Percentiles rank a stretch among this genome's conserved stretches.
Conservation (phyloP, 1,284 basidiomycete species). For the Cronartium quercuum region DNA sequence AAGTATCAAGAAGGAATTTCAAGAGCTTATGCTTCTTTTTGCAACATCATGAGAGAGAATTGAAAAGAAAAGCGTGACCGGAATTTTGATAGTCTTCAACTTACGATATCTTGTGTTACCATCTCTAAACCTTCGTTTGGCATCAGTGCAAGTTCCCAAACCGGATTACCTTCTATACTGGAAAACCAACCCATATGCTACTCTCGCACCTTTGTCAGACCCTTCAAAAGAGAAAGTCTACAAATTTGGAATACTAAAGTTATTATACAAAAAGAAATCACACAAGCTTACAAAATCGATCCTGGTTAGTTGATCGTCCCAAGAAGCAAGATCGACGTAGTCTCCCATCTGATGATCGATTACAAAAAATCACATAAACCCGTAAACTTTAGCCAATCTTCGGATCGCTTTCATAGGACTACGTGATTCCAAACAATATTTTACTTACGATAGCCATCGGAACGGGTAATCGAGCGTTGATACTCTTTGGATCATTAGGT, state of each 20-base stretch:
- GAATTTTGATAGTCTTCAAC: not conserved
- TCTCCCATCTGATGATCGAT: slow-evolving; percentile 18
- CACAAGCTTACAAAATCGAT: slow-evolving; percentile 17
- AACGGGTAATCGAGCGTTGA: slow-evolving; percentile 19
- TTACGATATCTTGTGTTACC: slow-evolving; percentile 14
- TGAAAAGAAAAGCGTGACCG: too few relatives aligned
- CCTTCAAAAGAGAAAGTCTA: too few relatives aligned
- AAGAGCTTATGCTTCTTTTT: not conserved
- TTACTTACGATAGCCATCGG: slow-evolving; percentile 34
- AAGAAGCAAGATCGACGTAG: slow-evolving; percentile 18
- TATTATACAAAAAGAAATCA: not conserved
- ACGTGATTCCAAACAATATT: not conserved
- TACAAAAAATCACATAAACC: not conserved
- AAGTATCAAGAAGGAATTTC: not conserved
- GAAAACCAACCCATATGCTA: not conserved
- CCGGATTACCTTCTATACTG: slow-evolving; percentile 21
- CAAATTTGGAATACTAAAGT: not conserved
- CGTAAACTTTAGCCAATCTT: not conserved
- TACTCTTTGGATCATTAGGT: slow-evolving; percentile 24
- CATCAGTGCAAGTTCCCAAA: slow-evolving; percentile 9
- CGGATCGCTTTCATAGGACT: not conserved
- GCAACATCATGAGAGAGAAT: too few relatives aligned
- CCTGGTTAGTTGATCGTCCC: not conserved
- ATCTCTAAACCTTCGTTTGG: slow-evolving; percentile 17
- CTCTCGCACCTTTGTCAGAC: too few relatives aligned